phyloP scores from a whole-genome alignment of 2,329 filamentous ascomycete genomes.

The Cladophialophora chaetospira region DNA sequence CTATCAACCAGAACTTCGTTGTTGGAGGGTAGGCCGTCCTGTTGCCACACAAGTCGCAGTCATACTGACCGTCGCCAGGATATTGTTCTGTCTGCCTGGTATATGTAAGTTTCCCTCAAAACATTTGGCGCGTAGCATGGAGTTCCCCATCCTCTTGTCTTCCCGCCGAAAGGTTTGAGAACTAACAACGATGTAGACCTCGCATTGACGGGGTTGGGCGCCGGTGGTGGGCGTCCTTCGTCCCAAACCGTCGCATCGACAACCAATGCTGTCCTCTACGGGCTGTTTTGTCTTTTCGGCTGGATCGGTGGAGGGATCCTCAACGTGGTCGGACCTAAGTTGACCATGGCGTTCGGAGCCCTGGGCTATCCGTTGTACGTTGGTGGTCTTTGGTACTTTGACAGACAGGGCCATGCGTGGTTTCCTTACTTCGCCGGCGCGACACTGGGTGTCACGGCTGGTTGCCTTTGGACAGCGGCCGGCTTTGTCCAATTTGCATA shows the following conservation, averaged over 20 bases:
- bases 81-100: constrained; percentile 33
- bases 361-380: constrained; percentile 32
- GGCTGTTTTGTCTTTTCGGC: constrained; percentile 27
- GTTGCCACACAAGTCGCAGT: not conserved
- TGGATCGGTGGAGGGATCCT: constrained; percentile 30
- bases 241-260: constrained; percentile 26
- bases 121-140: too few species aligned
- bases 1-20: constrained; percentile 30
- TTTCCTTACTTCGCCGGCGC: constrained; percentile 27
- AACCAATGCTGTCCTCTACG: constrained; percentile 31
- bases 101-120: too few species aligned
- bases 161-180: too few species aligned
- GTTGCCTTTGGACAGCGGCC: constrained; percentile 26
- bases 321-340: constrained; percentile 27
- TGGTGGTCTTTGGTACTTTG: constrained; percentile 32
- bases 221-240: constrained; percentile 31
- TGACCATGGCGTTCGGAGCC: constrained; percentile 26
- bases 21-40: constrained; percentile 20
- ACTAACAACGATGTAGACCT: too few species aligned
- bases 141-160: too few species aligned
- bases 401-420: constrained; percentile 26
- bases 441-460: constrained; percentile 21
- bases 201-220: constrained; percentile 32
- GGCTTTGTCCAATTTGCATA: constrained; percentile 29
- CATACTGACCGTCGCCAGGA: constrained; percentile 9